These are phyloP conservation scores for Ogataea polymorpha DNA, from an alignment of 805 yeast genomes.

Conservation along the genomic window DNA sequence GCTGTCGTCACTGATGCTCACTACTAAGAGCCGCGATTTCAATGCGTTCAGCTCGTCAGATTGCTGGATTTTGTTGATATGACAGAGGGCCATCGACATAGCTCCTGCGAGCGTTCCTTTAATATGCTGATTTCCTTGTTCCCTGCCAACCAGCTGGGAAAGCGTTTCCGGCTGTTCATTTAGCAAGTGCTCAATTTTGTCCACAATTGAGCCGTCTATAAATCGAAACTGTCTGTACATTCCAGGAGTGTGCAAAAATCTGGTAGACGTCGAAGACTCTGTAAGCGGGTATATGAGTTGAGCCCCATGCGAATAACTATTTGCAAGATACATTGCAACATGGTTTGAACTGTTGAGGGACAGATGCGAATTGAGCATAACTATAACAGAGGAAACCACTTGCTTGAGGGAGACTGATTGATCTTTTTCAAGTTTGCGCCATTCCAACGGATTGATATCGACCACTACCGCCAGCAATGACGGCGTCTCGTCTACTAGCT, in stretches of 20 bases:
- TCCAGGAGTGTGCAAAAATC: constrained; percentile 43
- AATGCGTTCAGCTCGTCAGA: constrained; percentile 45
- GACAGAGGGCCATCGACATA: constrained; percentile 74
- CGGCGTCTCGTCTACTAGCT: constrained; percentile 61
- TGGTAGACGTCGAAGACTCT: constrained; percentile 11
- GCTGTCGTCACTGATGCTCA: constrained; percentile 69
- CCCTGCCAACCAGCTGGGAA: constrained; percentile 19
- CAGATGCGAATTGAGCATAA: constrained; percentile 82
- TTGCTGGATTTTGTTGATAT: constrained; percentile 64
- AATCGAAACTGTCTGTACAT: constrained; percentile 85
- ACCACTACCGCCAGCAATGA: constrained; percentile 74
- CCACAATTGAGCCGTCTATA: constrained; percentile 71
- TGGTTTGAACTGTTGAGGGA: constrained; percentile 80
- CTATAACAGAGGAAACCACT: constrained; percentile 62
- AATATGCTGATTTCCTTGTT: constrained; percentile 26
- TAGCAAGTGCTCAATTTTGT: constrained; percentile 50
- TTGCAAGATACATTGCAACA: constrained; percentile 77
- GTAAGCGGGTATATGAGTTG: constrained; percentile 62
- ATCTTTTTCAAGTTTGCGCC: constrained; percentile 47
- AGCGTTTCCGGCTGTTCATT: constrained; percentile 29
- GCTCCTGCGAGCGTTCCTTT: constrained; percentile 70
- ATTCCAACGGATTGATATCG: constrained; percentile 72
- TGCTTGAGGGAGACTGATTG: constrained; percentile 49
- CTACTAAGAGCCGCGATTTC: constrained; percentile 62
- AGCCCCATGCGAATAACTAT: constrained; percentile 56